These are phyloP conservation scores for Malassezia sp. DNA, from an alignment of 1,284 basidiomycete species.

Conservation along the genomic window DNA sequence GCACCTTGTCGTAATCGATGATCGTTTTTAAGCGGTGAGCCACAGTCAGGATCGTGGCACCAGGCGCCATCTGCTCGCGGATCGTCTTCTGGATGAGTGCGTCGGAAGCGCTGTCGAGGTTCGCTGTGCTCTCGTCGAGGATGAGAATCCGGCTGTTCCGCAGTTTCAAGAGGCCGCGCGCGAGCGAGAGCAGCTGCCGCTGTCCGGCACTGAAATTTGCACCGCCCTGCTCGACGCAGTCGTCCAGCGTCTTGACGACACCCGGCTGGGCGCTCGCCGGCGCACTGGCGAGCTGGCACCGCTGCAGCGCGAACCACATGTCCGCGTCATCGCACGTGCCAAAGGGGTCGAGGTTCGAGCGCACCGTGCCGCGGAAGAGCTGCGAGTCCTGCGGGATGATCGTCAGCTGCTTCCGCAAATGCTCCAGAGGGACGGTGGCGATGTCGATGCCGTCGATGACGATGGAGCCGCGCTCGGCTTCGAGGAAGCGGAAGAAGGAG, in stretches of 20 bases:
- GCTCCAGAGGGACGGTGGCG: constrained; percentile 70
- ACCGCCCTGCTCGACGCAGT: constrained; percentile 51
- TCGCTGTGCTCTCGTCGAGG: constrained; percentile 52
- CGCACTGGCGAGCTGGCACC: constrained; percentile 48
- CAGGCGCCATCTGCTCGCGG: constrained; percentile 44
- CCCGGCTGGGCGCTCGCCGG: constrained; percentile 44
- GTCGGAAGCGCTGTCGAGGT: constrained; percentile 49
- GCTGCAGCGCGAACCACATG: constrained; percentile 51
- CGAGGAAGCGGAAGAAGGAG: constrained; percentile 87
- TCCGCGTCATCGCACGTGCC: constrained; percentile 60
- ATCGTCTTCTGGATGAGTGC: constrained; percentile 51
- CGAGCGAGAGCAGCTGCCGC: constrained; percentile 53
- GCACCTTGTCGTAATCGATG: constrained; percentile 53
- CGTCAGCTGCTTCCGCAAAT: constrained; percentile 66
- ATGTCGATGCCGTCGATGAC: constrained; percentile 80
- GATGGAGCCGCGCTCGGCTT: constrained; percentile 68
- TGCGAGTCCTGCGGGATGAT: constrained; percentile 79
- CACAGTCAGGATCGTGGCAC: constrained; percentile 52
- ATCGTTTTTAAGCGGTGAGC: constrained; percentile 61
- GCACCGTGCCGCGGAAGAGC: constrained; percentile 42
- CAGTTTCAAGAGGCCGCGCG: constrained; percentile 51
- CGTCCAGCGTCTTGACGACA: constrained; percentile 50
- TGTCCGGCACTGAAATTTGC: constrained; percentile 52
- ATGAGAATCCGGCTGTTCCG: constrained; percentile 52
- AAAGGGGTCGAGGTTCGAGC: constrained; percentile 54